Evolutionary conservation across 2,329 filamentous ascomycete genomes (phyloP), one percentile per base, ranked within the genome.

Genomic region (Eutypella sp.): DNA sequence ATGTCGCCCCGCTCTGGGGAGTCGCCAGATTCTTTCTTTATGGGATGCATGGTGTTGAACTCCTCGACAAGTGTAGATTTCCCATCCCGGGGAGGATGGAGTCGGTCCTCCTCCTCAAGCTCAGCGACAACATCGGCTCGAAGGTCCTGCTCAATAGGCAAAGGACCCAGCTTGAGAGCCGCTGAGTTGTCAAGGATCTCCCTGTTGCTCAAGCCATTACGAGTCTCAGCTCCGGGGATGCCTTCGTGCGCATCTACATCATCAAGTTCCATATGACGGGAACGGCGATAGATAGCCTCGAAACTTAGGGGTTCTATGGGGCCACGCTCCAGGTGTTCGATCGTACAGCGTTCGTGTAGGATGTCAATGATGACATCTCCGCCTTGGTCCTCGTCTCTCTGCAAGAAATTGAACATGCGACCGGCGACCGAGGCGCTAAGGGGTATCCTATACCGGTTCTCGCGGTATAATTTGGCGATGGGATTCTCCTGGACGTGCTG

Each of bases 11-110:
- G 81, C 40, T 74, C 84, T 2, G 91, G 91, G 0, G 78, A 88
- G 61, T 97, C 93, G 22, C 85, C 85, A 42, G 86, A 86, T 27
- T 96, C 91, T 66, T 96, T 93, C 71, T 99, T 99, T 40, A 86
- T 85, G 51, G 85, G 85, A 24, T 65, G 56, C 62, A 86, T 87
- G 44, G 85, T 79, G 54, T 97, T 92, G 55, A 95, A 95, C 54
- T 93, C 88, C 18, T 96, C 89, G 1, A 95, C 72, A 15, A 97
- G 75, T 2, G 82, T 85, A n/a, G 79, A 71, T 42, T 84, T 80
- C 5, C 90, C 91, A 3, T 80, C 71, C 2, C 70, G 71, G 1
- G 90, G 87, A 3, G 89, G 89, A 44, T 87, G 78, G 44, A 81
- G 79, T n/a, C 76, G 72, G 62, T 99, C 93, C 57, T 93, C 85